Conservation (phyloP, 805 yeast species). For the Hanseniaspora lindneri region DNA sequence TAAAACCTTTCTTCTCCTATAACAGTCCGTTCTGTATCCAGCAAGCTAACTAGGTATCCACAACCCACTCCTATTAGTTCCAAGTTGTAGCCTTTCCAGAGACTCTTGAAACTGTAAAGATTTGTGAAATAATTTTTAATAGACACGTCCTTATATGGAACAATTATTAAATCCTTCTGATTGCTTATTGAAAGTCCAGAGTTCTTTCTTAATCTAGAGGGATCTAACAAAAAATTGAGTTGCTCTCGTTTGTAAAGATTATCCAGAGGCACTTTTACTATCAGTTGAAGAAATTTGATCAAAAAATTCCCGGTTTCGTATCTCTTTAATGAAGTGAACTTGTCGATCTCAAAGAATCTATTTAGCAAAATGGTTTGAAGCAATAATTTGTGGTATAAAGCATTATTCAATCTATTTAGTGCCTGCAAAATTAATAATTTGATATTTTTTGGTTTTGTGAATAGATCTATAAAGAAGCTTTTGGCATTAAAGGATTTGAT, state of each 20-base stretch:
- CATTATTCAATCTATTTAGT: conserved; percentile 48
- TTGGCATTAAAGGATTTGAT: conserved; percentile 36
- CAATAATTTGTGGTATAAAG: conserved; percentile 44
- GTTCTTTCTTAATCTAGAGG: conserved; percentile 17
- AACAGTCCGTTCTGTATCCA: conserved; percentile 39
- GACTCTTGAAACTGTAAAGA: conserved; percentile 25
- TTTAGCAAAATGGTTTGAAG: conserved; percentile 55
- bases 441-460: conserved; percentile 38
- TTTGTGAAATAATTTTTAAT: conserved; percentile 36
- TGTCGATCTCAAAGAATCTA: conserved; percentile 48
- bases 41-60: conserved; percentile 62
- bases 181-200: conserved; percentile 33
- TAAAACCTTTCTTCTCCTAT: conserved; percentile 11
- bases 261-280: conserved; percentile 75
- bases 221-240: conserved; percentile 44
- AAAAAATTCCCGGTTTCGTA: conserved; percentile 49
- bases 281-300: conserved; percentile 55
- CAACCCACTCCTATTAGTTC: conserved; percentile 70
- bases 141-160: conserved; percentile 24
- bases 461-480: conserved; percentile 25
- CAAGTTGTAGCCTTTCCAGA: conserved; percentile 87
- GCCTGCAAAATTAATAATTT: conserved; percentile 56
- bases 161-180: conserved; percentile 37
- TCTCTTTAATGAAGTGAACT: conserved; percentile 47
- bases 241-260: conserved; percentile 78